A percentile compares a stretch with the other conserved stretches of the same genome.
phyloP scores from a whole-genome alignment of 441 rosid genomes.

The Jatropha multifida region DNA sequence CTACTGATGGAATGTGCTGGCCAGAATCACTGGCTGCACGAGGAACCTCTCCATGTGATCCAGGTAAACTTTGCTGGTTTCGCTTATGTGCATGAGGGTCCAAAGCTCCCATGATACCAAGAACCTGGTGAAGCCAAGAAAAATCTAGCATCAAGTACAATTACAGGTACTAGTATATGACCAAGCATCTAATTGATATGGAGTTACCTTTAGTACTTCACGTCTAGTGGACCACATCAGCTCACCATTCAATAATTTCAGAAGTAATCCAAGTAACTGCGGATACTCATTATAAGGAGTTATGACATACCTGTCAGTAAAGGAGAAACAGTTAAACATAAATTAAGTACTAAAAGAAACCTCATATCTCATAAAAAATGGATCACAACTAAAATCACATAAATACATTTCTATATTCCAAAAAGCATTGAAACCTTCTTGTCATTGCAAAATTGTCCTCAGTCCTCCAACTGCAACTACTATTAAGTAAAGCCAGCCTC shows the following conservation, averaged over 20 bases:
- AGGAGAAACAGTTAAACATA: background rate
- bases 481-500: background rate
- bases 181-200: conserved; percentile 21
- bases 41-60: conserved; percentile 87
- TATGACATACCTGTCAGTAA: conserved; percentile 76
- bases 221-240: conserved; percentile 97
- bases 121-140: conserved; percentile 60
- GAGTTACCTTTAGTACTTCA: conserved; percentile 94
- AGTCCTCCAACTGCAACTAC: background rate
- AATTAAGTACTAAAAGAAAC: background rate
- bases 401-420: background rate
- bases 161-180: conserved; percentile 2
- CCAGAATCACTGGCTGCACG: conserved; percentile 95
- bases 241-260: conserved; percentile 98
- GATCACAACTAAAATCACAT: background rate
- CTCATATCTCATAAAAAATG: background rate
- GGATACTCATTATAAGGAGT: conserved; percentile 97
- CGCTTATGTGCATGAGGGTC: conserved; percentile 96
- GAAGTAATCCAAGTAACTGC: conserved; percentile 84
- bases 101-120: conserved; percentile 99
- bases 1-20: conserved; percentile 84
- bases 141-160: conserved; percentile 28
- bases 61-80: conserved; percentile 79
- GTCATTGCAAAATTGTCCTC: background rate
- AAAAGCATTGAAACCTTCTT: background rate